These are phyloP conservation scores for Rhododendron kiyosumense DNA, from an alignment of 148 eudicot species.

Conservation along the genomic window DNA sequence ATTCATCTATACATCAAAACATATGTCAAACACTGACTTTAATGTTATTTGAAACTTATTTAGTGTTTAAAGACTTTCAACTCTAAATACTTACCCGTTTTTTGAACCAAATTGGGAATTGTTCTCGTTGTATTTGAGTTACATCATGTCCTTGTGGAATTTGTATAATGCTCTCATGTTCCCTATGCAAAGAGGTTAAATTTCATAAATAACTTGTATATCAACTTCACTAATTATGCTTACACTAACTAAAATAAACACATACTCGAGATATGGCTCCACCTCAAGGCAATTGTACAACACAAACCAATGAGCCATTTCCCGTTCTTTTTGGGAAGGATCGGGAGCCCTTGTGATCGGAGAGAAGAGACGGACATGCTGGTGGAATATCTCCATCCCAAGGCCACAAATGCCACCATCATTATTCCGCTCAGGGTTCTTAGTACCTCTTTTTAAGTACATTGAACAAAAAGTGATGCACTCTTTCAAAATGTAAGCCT, in stretches of 20 bases:
- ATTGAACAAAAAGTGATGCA: not conserved
- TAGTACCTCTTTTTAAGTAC: not conserved
- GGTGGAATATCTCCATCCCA: not conserved
- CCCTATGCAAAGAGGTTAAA: not conserved
- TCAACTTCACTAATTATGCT: not conserved
- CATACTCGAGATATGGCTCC: conserved; percentile 1
- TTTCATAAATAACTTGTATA: not conserved
- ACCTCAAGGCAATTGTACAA: not conserved
- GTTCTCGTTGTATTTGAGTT: not conserved
- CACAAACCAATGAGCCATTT: not conserved
- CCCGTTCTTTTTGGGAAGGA: not conserved
- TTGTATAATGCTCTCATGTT: not conserved
- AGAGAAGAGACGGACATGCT: not conserved
- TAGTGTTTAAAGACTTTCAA: not conserved
- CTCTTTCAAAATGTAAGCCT: conserved; percentile 2
- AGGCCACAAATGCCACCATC: not conserved
- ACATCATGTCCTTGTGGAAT: not conserved
- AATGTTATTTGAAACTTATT: not conserved
- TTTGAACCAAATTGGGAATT: not conserved
- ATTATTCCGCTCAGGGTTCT: not conserved
- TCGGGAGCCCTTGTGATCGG: not conserved
- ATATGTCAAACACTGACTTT: not conserved
- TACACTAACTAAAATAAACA: not conserved
- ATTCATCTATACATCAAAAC: not conserved
- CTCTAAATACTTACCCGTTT: not conserved